Conservation (phyloP, 257 asterid genomes). For the Nicotiana obtusifolia region DNA sequence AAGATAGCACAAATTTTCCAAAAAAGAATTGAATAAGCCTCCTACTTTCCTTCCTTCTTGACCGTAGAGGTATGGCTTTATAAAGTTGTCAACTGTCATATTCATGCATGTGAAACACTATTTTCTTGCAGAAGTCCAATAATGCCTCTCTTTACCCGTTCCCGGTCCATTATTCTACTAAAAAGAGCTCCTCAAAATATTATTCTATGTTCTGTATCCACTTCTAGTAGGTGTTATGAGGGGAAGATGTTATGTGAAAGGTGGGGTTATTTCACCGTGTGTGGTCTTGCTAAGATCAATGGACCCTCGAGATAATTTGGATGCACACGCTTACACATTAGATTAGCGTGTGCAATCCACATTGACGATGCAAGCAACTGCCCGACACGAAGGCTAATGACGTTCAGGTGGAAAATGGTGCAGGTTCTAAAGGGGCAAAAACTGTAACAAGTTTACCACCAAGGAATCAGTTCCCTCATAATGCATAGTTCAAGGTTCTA, state of each 20-base stretch:
- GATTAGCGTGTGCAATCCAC: background rate
- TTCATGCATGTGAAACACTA: slow-evolving; percentile 17
- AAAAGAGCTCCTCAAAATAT: slow-evolving; percentile 18
- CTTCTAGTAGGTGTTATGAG: slow-evolving; percentile 41
- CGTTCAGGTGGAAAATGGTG: slow-evolving; percentile 8
- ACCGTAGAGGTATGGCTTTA: slow-evolving; percentile 18
- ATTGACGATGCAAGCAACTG: background rate
- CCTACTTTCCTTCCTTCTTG: slow-evolving; percentile 2
- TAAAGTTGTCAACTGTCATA: background rate
- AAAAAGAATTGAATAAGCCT: slow-evolving; percentile 16
- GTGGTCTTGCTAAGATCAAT: background rate
- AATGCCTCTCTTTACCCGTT: slow-evolving; percentile 30
- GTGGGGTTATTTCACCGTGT: slow-evolving; percentile 17
- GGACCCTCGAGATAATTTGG: background rate
- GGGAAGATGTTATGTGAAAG: slow-evolving; percentile 38
- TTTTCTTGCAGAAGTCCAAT: slow-evolving; percentile 11
- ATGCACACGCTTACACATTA: background rate
- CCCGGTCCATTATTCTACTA: slow-evolving; percentile 40
- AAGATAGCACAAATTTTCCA: slow-evolving; percentile 22
- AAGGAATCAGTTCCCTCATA: slow-evolving; percentile 5
- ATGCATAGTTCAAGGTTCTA: background rate
- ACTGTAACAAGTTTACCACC: background rate
- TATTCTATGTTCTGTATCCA: slow-evolving; percentile 55
- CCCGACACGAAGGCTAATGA: background rate
- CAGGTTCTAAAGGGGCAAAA: background rate